Evolutionary conservation across 2,329 filamentous ascomycete genomes (phyloP).

Genomic region (Cercospora sesami): DNA sequence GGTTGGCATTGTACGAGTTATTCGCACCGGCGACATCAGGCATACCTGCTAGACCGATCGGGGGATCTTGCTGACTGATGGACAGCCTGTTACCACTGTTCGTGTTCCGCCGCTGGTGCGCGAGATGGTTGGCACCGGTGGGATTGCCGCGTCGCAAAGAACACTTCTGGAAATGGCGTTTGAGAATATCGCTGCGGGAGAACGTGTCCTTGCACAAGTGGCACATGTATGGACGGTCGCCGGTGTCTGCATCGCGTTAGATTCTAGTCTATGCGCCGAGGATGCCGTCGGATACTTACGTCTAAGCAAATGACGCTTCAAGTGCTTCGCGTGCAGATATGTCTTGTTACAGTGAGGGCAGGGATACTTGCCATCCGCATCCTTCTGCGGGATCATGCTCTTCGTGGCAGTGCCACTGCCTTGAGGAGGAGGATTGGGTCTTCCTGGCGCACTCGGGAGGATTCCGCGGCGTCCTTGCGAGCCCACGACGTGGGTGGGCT

Average conservation of each 20-base stretch:
- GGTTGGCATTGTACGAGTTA: constrained; percentile 33
- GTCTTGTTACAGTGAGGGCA: constrained; percentile 98
- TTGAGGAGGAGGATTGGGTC: constrained; percentile 72
- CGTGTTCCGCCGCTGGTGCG: constrained; percentile 59
- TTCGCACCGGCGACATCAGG: constrained; percentile 36
- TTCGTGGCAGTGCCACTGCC: constrained; percentile 63
- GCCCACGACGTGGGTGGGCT: constrained; percentile 86
- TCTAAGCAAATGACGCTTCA: constrained; percentile 92
- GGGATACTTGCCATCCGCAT: constrained; percentile 96
- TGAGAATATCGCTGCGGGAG: constrained; percentile 94
- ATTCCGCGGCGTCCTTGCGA: constrained; percentile 92
- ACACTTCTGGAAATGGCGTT: constrained; percentile 99
- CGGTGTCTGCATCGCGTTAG: constrained; percentile 70
- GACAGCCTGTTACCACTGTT: constrained; percentile 47
- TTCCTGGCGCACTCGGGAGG: constrained; percentile 82
- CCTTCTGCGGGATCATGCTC: constrained; percentile 87
- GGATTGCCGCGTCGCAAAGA: constrained; percentile 94
- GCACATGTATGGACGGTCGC: constrained; percentile 97
- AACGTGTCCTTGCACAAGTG: constrained; percentile 97
- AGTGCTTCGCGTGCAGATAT: constrained; percentile 93
- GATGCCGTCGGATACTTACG: constrained; percentile 64
- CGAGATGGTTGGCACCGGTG: constrained; percentile 89
- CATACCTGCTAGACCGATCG: constrained; percentile 40
- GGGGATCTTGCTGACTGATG: constrained; percentile 40
- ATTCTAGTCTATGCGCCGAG: not conserved